Base-by-base conservation (phyloP, 2,329 filamentous ascomycete genomes). In the Stemphylium vesicarium region DNA sequence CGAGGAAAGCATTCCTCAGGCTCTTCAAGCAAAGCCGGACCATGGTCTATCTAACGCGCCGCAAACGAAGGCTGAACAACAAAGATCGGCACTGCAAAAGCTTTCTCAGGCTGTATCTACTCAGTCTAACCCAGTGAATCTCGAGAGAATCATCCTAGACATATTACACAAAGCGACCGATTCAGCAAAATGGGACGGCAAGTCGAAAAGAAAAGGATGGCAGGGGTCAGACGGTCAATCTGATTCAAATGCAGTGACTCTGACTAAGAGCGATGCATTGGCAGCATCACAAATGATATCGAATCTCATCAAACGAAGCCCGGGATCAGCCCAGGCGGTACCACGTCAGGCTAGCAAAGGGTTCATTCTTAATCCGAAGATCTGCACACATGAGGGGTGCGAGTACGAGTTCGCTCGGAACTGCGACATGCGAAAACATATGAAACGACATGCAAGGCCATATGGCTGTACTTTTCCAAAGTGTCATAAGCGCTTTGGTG, bases 401-500 rank as follows among this genome's bases (percentile, higher is more conserved):
- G 20, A 29, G 44, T 47, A 49, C 45, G 18, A 55, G 3, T 56
- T 72, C 2, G 55, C 63, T 24, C 71, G 77, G 15, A 64, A 71
- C 20, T 80, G 78, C 59, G 78, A 80, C 47, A 59, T 80, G 55
- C 76, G 71, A 62, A 97, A 97, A 73, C 93, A 96, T 71, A 80
- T 85, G 73, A 94, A 92, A 70, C 86, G 92, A 1, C 93, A 97
- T 72, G 82, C 85, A 7, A 87, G 86, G 61, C 93, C 92, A 0
- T 96, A 94, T 59, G 87, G 87, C 11, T 97, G 93, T 74, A 96
- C 92, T 0, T 90, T 87, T 60, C 75, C 80, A 8, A 75, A 78
- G 26, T 96, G 93, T 68, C 74, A 77, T 43, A 92, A 91, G 68
- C 80, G 72, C 0, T 96, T 96, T 63, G 93, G 93, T n/a, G 93